phyloP scores from a whole-genome alignment of 2,329 filamentous ascomycete species.

The Hansfordia pulvinata region DNA sequence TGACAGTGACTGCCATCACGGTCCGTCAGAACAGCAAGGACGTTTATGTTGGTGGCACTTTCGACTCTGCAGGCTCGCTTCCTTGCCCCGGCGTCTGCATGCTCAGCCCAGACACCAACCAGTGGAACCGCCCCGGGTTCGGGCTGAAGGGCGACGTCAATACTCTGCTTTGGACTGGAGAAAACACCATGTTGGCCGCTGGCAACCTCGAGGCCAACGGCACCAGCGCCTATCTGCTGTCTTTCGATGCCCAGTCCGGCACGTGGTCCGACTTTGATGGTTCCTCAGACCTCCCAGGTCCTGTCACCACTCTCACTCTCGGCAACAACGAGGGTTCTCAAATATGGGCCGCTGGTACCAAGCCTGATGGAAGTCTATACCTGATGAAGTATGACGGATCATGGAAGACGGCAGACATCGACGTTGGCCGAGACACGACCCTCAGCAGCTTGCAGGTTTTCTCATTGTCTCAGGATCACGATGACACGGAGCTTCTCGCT shows the following conservation, averaged over 20 bases:
- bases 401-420: conserved; percentile 53
- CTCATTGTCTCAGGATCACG: conserved; percentile 55
- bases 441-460: conserved; percentile 78
- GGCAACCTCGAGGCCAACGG: conserved; percentile 61
- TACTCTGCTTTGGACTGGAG: conserved; percentile 62
- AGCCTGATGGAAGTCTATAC: conserved; percentile 49
- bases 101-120: conserved; percentile 53
- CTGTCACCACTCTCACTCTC: conserved; percentile 61
- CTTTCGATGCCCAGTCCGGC: conserved; percentile 55
- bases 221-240: conserved; percentile 53
- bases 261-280: conserved; percentile 52
- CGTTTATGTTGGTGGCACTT: conserved; percentile 77
- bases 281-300: conserved; percentile 59
- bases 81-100: conserved; percentile 73
- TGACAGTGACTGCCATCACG: conserved; percentile 64
- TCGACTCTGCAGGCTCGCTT: conserved; percentile 70
- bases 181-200: conserved; percentile 59
- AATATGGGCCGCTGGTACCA: conserved; percentile 72
- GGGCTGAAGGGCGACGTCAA: conserved; percentile 58
- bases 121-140: conserved; percentile 71
- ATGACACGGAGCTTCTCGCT: conserved; percentile 46
- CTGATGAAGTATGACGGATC: conserved; percentile 72
- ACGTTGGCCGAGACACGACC: conserved; percentile 49
- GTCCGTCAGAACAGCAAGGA: conserved; percentile 56
- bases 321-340: conserved; percentile 59